These are phyloP conservation scores for Marasmius oreades DNA, from an alignment of 1,284 basidiomycete genomes.

Conservation along the genomic window DNA sequence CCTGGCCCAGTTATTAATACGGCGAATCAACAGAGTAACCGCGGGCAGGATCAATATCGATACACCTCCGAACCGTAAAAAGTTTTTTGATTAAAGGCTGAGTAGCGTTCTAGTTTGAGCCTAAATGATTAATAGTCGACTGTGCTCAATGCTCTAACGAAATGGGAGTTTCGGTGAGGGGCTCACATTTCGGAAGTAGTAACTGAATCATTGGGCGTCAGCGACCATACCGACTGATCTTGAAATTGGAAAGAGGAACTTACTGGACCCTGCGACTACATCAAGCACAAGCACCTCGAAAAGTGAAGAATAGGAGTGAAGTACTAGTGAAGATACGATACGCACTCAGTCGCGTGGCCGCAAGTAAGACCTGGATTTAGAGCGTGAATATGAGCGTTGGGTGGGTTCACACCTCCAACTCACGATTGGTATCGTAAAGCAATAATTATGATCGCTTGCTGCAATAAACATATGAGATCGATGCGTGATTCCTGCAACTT, in stretches of 20 bases:
- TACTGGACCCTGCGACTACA: conserved; percentile 1
- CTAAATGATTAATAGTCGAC: not conserved
- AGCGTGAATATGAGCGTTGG: not conserved
- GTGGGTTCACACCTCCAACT: conserved; percentile 8
- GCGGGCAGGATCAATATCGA: no score
- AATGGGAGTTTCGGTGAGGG: not conserved
- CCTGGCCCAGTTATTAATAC: no score
- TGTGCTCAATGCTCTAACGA: not conserved
- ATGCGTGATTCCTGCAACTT: conserved; percentile 20
- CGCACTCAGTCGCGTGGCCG: conserved; percentile 1
- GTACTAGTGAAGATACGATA: not conserved
- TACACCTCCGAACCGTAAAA: no score
- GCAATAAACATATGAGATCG: not conserved
- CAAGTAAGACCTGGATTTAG: not conserved
- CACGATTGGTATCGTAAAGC: conserved; percentile 36
- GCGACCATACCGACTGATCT: not conserved
- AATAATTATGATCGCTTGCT: conserved; percentile 33
- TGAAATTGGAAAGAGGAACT: not conserved
- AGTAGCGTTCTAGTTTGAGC: conserved; percentile 6
- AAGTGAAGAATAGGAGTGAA: no score
- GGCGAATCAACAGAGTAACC: no score
- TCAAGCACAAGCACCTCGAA: not conserved
- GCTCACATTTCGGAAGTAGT: conserved; percentile 12
- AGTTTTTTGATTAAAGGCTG: conserved; percentile 2
- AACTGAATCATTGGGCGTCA: not conserved